A percentile compares a stretch with the other conserved stretches of the same genome.
These are phyloP conservation scores for Solanum neorickii DNA, from an alignment of 257 asterid genomes.

Conservation along the genomic window DNA sequence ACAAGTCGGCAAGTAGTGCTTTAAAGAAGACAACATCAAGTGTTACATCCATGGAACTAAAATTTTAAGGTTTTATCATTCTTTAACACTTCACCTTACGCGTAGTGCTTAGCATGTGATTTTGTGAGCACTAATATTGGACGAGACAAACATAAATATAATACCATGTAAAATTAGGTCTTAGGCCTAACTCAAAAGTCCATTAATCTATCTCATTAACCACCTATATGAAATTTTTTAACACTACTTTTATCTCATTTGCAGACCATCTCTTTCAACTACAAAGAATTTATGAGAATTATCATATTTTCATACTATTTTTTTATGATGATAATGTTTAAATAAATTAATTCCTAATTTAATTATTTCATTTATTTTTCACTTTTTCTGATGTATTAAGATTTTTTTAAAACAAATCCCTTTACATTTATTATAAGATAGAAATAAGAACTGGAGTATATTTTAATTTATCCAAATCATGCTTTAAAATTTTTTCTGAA, in stretches of 20 bases:
- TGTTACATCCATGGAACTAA: neutral
- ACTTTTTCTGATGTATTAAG: too few species aligned
- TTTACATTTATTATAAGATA: too few species aligned
- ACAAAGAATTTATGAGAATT: neutral
- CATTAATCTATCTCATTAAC: too few species aligned
- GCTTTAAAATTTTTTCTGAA: too few species aligned
- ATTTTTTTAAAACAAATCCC: too few species aligned
- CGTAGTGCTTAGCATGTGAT: too few species aligned
- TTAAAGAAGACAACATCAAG: neutral
- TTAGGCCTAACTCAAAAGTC: rapidly evolving
- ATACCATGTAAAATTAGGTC: too few species aligned
- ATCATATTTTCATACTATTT: neutral
- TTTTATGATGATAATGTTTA: too few species aligned
- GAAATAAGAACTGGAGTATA: too few species aligned
- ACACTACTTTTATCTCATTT: neutral
- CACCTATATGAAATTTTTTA: too few species aligned
- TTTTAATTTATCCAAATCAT: neutral
- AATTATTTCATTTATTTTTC: neutral
- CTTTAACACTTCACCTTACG: rapidly evolving
- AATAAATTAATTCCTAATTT: neutral
- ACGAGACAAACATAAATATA: rapidly evolving
- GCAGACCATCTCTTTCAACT: neutral
- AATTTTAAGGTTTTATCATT: too few species aligned
- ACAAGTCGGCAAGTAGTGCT: neutral
- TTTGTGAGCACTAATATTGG: rapidly evolving